Conservation (phyloP, 164 flowering plant species). For the Warburgia ugandensis region DNA sequence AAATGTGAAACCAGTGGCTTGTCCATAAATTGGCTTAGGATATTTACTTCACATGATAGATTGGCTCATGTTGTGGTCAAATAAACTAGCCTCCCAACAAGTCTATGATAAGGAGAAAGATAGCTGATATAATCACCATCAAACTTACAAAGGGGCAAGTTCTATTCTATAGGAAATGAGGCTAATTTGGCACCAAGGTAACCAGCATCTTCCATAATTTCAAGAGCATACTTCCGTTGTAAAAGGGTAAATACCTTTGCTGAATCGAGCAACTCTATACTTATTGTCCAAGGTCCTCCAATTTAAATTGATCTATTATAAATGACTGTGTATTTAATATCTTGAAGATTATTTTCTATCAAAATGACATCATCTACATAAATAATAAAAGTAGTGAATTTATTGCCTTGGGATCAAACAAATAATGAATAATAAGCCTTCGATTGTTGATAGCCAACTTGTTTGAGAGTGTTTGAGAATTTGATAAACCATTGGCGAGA, state of each 20-base stretch:
- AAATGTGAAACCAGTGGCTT: too few species aligned
- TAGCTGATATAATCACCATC: too few species aligned
- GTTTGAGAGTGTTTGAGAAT: slow-evolving; percentile 6
- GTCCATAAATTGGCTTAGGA: too few species aligned
- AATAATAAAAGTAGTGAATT: too few species aligned
- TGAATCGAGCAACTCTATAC: slow-evolving; percentile 5
- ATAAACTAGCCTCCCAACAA: not conserved
- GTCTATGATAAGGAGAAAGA: too few species aligned
- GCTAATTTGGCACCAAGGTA: too few species aligned
- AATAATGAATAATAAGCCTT: slow-evolving; percentile 5
- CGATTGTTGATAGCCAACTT: slow-evolving; percentile 2
- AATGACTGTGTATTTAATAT: too few species aligned
- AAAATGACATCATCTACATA: not conserved
- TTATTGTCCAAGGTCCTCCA: not conserved
- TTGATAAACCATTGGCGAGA: too few species aligned
- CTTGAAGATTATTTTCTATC: not conserved
- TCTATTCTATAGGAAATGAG: not conserved
- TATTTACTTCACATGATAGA: not conserved
- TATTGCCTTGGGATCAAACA: slow-evolving; percentile 1
- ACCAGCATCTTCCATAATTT: too few species aligned
- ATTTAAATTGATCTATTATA: too few species aligned
- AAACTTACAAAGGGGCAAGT: slow-evolving; percentile 4
- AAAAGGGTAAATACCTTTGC: slow-evolving; percentile 2
- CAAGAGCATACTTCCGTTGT: too few species aligned
- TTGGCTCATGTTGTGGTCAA: not conserved